Percentiles rank a stretch among this genome's conserved stretches.
Evolutionary conservation across 2,329 filamentous ascomycete genomes (phyloP).

Genomic region (Aureobasidium sp.): DNA sequence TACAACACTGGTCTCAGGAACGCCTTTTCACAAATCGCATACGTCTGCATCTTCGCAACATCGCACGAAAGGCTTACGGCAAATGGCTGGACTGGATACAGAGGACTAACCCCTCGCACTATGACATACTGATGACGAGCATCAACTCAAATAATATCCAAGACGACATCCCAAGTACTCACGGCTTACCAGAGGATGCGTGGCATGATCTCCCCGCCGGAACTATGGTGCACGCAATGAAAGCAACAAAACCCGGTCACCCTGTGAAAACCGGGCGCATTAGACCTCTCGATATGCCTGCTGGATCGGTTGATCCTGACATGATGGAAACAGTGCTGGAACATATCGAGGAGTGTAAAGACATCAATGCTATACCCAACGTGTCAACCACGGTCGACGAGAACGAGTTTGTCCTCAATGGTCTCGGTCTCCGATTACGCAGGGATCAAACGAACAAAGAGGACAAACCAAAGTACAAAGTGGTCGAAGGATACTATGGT

Average conservation of each 20-base stretch:
- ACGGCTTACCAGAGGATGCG: slow-evolving; percentile 5
- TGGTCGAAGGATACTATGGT: slow-evolving; percentile 14
- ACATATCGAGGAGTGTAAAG: slow-evolving; percentile 9
- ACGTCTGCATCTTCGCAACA: slow-evolving; percentile 5
- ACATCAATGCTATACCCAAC: slow-evolving; percentile 8
- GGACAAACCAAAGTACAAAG: slow-evolving; percentile 1
- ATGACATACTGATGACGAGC: background rate
- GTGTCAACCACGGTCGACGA: background rate
- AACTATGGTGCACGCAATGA: background rate
- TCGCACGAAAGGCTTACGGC: slow-evolving; percentile 8
- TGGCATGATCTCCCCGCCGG: slow-evolving; percentile 14
- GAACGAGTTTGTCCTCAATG: slow-evolving; percentile 7
- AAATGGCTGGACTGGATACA: slow-evolving; percentile 8
- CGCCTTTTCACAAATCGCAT: slow-evolving; percentile 8
- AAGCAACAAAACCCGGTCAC: background rate
- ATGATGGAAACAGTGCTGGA: slow-evolving; percentile 9
- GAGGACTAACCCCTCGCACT: background rate
- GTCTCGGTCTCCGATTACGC: slow-evolving; percentile 11
- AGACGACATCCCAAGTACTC: background rate
- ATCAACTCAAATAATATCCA: background rate
- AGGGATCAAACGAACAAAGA: background rate
- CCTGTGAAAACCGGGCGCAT: background rate
- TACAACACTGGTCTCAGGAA: slow-evolving; percentile 3
- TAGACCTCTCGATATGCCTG: background rate
- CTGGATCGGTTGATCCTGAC: slow-evolving; percentile 9